Evolutionary conservation across 306 rosid species (phyloP), one percentile per base, ranked within the genome.

Genomic region (Lupinus albus): DNA sequence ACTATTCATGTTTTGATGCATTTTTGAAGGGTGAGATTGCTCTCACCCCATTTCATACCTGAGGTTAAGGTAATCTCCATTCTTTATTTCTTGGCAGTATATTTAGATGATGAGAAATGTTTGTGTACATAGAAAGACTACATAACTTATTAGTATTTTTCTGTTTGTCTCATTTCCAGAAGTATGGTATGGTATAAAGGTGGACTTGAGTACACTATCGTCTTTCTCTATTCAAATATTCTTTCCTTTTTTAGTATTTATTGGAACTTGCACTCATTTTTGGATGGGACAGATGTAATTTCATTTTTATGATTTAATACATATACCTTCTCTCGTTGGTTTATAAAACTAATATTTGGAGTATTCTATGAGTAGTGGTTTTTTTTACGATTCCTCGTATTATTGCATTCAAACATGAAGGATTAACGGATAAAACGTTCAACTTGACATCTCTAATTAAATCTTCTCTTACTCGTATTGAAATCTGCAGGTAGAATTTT

Each of bases 51-150:
- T 68, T 83, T 70, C 74, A 71, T 72, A 87, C 75, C 70, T 60
- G 76, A 61, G 79, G 74, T 64, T 69, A 69, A 32, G 78, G 80
- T 77, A 68, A 4, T 66, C 69, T 30, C 67, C 32, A 86, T 75
- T 77, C 78, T 71, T 79, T 79, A 76, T 77, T 81, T 76, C 74
- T 41, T 41, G 65, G 58, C 72, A 69, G 80, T 73, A 78, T 84
- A 79, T 47, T 78, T 85, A 71, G 82, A 59, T 13, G 77, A 75
- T 78, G 82, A 45, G 77, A 75, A 64, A 61, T 33, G 8, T 66
- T 77, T 84, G 90, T 92, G 96, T 89, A 87, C 72, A 89, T 85
- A 89, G 79, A 83, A 83, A 84, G 78, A 84, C 82, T 70, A 46
- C n/a, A n/a, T 71, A 78, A 76, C 72, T 68, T 64, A 81, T 83